Percentiles rank a stretch among this genome's conserved stretches.
Evolutionary conservation across 495 filamentous ascomycete species (phyloP).

Genomic region (Aspergillus nanangensis): DNA sequence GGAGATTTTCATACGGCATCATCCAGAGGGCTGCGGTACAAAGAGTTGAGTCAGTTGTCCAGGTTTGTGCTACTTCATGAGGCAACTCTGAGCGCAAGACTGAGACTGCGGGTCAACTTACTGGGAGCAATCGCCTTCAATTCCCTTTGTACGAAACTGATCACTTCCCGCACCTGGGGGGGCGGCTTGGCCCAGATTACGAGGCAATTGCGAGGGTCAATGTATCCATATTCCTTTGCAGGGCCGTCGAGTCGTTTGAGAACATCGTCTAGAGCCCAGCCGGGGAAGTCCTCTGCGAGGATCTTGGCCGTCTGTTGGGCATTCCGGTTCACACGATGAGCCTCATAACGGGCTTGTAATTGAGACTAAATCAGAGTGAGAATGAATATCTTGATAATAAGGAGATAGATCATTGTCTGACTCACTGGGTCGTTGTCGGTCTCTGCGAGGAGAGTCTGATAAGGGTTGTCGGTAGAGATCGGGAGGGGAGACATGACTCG

Average conservation of each 20-base stretch:
- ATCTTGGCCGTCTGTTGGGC: constrained; percentile 64
- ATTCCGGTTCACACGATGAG: constrained; percentile 73
- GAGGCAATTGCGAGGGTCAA: constrained; percentile 54
- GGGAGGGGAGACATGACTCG: neutral
- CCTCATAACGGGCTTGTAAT: constrained; percentile 68
- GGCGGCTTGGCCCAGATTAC: constrained; percentile 80
- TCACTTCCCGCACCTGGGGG: constrained; percentile 55
- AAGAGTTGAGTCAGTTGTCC: neutral
- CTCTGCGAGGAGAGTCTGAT: constrained; percentile 63
- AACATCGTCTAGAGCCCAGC: constrained; percentile 70
- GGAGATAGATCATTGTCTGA: neutral
- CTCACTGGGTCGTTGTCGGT: constrained; percentile 52
- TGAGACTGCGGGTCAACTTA: constrained; percentile 41
- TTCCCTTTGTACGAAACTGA: constrained; percentile 56
- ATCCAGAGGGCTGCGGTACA: constrained; percentile 58
- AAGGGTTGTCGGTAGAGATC: constrained; percentile 55
- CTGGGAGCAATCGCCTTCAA: constrained; percentile 58
- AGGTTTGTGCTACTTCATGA: neutral
- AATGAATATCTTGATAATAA: neutral
- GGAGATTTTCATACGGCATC: constrained; percentile 70
- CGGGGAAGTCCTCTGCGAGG: constrained; percentile 58
- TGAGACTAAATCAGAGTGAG: constrained; percentile 59
- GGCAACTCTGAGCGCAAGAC: neutral
- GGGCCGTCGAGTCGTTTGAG: constrained; percentile 53
- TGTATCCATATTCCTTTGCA: constrained; percentile 36